Conservation (phyloP, 306 rosid genomes). For the Glycine latifolia region DNA sequence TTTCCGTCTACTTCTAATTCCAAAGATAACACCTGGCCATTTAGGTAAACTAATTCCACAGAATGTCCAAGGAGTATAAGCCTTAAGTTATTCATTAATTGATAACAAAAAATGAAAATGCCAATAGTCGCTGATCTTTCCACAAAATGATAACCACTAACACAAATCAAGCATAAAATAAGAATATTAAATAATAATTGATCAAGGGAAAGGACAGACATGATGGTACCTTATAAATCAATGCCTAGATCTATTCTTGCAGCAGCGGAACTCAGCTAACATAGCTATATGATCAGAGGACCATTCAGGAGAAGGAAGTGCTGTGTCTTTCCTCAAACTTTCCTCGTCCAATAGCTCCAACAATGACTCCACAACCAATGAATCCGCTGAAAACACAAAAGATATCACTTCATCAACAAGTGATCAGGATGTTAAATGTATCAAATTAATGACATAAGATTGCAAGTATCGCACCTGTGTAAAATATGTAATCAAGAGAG, state of each 20-base stretch:
- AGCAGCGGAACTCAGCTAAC: slow-evolving; percentile 93
- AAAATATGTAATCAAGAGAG: slow-evolving; percentile 97
- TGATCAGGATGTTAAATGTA: slow-evolving; percentile 13
- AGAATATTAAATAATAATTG: background rate
- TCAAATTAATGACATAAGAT: background rate
- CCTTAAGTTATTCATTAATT: background rate
- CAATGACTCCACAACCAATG: slow-evolving; percentile 92
- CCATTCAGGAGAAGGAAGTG: slow-evolving; percentile 99
- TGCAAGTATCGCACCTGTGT: slow-evolving; percentile 70
- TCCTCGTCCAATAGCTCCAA: slow-evolving; percentile 99
- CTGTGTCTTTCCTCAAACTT: slow-evolving; percentile 96
- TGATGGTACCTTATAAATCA: slow-evolving; percentile 62
- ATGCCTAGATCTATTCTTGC: slow-evolving; percentile 90
- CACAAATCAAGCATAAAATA: background rate
- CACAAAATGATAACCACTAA: slow-evolving; percentile 17
- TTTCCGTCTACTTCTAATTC: too few species aligned
- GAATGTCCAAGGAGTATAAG: background rate
- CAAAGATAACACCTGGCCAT: too few species aligned
- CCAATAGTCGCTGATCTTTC: background rate
- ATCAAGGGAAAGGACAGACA: background rate
- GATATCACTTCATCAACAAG: slow-evolving; percentile 23
- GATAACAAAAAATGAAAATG: background rate
- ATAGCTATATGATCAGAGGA: slow-evolving; percentile 99
- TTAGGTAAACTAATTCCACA: background rate
- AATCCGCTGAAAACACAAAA: slow-evolving; percentile 81